Evolutionary conservation across 495 filamentous ascomycete genomes (phyloP), one percentile per base, ranked within the genome.

Genomic region (Staphylotrichum tortipilum): DNA sequence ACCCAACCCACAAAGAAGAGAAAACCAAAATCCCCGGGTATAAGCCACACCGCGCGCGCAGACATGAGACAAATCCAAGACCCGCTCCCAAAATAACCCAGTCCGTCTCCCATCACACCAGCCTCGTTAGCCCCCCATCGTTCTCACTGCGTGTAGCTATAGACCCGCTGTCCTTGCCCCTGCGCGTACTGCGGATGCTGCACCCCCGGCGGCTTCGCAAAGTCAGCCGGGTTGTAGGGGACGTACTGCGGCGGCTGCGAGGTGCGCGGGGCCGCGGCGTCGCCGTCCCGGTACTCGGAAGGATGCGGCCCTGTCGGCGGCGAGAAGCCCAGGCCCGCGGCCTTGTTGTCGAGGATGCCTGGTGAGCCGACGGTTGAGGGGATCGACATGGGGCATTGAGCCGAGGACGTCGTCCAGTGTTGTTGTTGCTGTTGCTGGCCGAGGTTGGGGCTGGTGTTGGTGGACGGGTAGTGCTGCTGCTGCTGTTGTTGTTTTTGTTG

Each of bases 151-250:
- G 53, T 21, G 37, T 53, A 59, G 39, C 44, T 52, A 26, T 57
- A 58, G 10, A 42, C 37, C 26, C 50, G 51, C 9, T 33, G 35
- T 10, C 26, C 31, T 18, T 54, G 53, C 3, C 50, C 47, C 11
- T 56, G 49, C 0, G 47, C 50, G 43, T 58, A 54, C 36, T 54
- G 55, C 1, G 40, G 24, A 22, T 48, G 44, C 17, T 17, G 29
- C 47, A 14, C 54, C 35, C 45, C 65, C 64, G 9, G 63, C 63
- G 11, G 64, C 68, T 19, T 72, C n/a, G n/a, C n/a, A n/a, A n/a
- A 74, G 49, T 74, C 68, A 2, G 68, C 65, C 7, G 71, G 70
- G 45, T 73, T 74, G 45, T 74, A 74, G 1, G 59, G 58, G 3
- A 64, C 62, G 14, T 52, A 59, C 11, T 50, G 62, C n/a, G 57